Conservation (phyloP, 495 filamentous ascomycete species). For the Margaritispora aquatica region DNA sequence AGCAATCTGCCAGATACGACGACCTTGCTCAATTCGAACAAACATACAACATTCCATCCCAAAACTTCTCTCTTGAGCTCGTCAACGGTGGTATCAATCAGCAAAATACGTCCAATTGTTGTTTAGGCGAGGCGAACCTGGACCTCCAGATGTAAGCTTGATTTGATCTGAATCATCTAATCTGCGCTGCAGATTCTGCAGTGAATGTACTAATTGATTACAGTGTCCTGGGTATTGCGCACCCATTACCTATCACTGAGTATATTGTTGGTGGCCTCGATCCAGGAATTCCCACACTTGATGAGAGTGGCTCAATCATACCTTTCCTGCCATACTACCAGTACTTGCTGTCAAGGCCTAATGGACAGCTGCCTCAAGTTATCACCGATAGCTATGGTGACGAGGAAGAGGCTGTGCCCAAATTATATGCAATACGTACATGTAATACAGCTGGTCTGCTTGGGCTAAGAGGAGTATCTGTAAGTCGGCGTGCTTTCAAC, state of each 20-base stretch:
- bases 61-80: conserved; percentile 50
- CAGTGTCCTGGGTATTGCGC: conserved; percentile 50
- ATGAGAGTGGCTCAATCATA: conserved; percentile 49
- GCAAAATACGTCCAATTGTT: conserved; percentile 35
- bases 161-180: no score
- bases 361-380: conserved; percentile 59
- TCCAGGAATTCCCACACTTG: conserved; percentile 55
- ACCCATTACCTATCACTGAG: conserved; percentile 55
- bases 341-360: conserved; percentile 44
- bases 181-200: no score
- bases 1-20: conserved; percentile 36
- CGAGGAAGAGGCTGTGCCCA: conserved; percentile 69
- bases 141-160: conserved; percentile 77
- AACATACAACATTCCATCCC: conserved; percentile 29
- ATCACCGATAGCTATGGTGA: conserved; percentile 80
- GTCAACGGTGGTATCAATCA: conserved; percentile 51
- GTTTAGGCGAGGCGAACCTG: conserved; percentile 63
- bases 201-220: no score
- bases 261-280: conserved; percentile 62
- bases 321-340: conserved; percentile 69
- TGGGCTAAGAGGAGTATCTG: conserved; percentile 67
- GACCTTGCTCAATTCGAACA: conserved; percentile 31
- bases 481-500: neutral
- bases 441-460: conserved; percentile 68
- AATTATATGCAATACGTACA: conserved; percentile 57